Base-by-base conservation (phyloP, 139 green algal species). In the Micractinium conductrix region DNA sequence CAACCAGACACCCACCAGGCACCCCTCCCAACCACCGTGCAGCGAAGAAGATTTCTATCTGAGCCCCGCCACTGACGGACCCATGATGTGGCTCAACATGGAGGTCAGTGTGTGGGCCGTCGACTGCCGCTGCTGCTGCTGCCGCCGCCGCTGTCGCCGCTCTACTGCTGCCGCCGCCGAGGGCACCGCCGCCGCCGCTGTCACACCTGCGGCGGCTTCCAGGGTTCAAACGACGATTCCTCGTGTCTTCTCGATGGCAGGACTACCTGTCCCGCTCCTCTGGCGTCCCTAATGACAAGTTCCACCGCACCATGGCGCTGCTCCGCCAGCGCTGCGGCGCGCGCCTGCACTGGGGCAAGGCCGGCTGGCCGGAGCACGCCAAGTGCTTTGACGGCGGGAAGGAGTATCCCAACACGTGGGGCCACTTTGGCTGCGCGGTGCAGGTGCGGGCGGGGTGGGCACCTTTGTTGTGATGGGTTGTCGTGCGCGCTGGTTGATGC, bases 391-490 rank as follows among this genome's bases (percentile, higher is more conserved):
- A 81, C 17, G 75, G 28, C 50, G 78, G 60, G 48, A 88, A n/a
- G 88, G 84, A 35, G 83, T 96, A 95, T 79, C 86, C 86, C 7
- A 45, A 90, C 8, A 90, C 86, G 26, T 98, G 93, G 94, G 97
- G 95, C 90, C 62, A 95, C 75, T 98, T 98, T 88, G 94, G 94
- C 35, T 98, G 95, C 78, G 92, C 92, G 7, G 92, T 91, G 38
- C 42, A 90, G 75, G 75, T 81, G 53, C 38, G 72, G n/a, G n/a
- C n/a, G n/a, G 16, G 14, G 14, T 58, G 14, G 48, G 14, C 48
- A 58, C 48, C 10, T 65, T n/a, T n/a, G 16, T 19, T 65, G 55
- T 14, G 70, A 21, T 40, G 70, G 2, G 22, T 35, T 24, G 40
- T 7, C 12, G 4, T 60, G 17, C 22, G 35, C 40, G 4, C 40